These are phyloP conservation scores for Plasmodium knowlesi DNA, from an alignment of 169 alveolate species.

Conservation along the genomic window DNA sequence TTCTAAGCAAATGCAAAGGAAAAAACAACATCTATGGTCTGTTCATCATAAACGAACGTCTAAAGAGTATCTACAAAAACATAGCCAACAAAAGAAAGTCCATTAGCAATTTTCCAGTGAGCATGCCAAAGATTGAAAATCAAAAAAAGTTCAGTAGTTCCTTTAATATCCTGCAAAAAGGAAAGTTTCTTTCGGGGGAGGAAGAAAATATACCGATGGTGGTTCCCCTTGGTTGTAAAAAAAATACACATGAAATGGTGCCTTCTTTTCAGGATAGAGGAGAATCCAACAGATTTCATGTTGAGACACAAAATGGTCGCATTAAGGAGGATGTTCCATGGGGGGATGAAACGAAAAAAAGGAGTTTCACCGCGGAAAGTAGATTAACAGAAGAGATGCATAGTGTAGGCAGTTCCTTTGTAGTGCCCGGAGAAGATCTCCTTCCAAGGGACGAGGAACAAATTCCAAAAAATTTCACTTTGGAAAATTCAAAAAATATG, in stretches of 20 bases:
- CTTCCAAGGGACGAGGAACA: not conserved
- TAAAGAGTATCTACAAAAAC: slow-evolving; percentile 44
- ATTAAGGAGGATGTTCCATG: not conserved
- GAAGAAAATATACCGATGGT: not conserved
- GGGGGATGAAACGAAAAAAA: not conserved
- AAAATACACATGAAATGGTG: not conserved
- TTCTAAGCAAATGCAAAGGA: slow-evolving; percentile 28
- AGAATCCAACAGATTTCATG: not conserved
- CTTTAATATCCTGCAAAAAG: not conserved
- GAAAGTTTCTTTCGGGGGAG: not conserved
- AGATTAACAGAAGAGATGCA: not conserved
- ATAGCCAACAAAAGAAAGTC: slow-evolving; percentile 45
- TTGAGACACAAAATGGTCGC: not conserved
- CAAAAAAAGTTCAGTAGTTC: slow-evolving; percentile 23
- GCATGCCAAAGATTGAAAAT: slow-evolving; percentile 20
- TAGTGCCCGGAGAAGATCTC: not conserved
- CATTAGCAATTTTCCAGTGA: slow-evolving; percentile 34
- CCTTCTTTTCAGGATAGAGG: not conserved
- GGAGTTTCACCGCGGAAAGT: not conserved
- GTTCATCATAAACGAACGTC: slow-evolving; percentile 48
- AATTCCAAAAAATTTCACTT: not conserved
- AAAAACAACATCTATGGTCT: slow-evolving; percentile 59
- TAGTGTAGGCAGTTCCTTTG: not conserved
- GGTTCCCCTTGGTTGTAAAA: not conserved
- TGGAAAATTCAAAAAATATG: not conserved